Evolutionary conservation across 441 rosid genomes (phyloP).

Genomic region (Raphanus hybrid): DNA sequence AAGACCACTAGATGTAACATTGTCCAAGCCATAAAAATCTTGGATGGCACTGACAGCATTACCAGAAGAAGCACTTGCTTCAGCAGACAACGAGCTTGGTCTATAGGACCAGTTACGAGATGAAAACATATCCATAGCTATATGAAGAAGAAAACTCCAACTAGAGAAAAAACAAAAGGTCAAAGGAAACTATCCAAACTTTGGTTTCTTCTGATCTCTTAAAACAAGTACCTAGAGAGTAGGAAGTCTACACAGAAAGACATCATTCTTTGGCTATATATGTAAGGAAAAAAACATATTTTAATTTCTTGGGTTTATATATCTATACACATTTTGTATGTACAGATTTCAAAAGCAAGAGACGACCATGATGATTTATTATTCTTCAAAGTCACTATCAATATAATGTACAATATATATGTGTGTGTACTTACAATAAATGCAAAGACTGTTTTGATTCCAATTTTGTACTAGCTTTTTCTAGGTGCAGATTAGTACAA

Average conservation of each 20-base stretch:
- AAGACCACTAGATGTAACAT: constrained; percentile 42
- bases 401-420: constrained; percentile 56
- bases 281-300: not conserved
- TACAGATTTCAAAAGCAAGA: constrained; percentile 47
- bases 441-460: constrained; percentile 57
- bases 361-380: constrained; percentile 71
- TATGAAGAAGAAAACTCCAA: constrained; percentile 62
- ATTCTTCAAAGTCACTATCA: constrained; percentile 76
- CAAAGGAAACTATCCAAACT: constrained; percentile 47
- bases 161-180: constrained; percentile 30
- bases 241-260: constrained; percentile 61
- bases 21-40: constrained; percentile 54
- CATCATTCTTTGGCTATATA: constrained; percentile 59
- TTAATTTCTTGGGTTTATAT: constrained; percentile 24
- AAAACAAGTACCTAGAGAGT: constrained; percentile 44
- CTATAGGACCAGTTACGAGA: constrained; percentile 67
- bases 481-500: constrained; percentile 44
- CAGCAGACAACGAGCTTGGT: constrained; percentile 68
- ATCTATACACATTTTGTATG: constrained; percentile 9
- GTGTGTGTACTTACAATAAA: constrained; percentile 45
- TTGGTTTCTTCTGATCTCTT: constrained; percentile 41
- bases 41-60: constrained; percentile 49
- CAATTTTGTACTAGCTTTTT: constrained; percentile 42
- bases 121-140: constrained; percentile 52
- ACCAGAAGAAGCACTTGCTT: constrained; percentile 69